These are phyloP conservation scores for Digitaria exilis DNA, from an alignment of 202 grass and related monocot species.

Conservation along the genomic window DNA sequence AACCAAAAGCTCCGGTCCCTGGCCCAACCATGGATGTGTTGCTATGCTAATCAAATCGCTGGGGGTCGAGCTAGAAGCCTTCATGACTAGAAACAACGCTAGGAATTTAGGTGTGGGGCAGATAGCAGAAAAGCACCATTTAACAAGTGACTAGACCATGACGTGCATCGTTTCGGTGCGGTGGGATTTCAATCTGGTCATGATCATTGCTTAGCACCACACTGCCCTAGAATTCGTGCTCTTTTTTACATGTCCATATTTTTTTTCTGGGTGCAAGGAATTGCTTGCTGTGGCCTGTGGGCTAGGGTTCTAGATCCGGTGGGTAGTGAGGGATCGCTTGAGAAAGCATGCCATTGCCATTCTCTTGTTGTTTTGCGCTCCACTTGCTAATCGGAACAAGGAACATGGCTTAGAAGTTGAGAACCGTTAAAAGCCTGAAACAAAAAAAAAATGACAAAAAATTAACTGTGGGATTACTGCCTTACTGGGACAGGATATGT, in stretches of 20 bases:
- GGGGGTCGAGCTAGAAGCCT: neutral
- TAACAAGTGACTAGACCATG: constrained; percentile 27
- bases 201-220: constrained; percentile 32
- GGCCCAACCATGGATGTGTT: neutral
- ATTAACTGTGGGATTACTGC: neutral
- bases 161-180: constrained; percentile 20
- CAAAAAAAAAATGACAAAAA: too few species aligned
- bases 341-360: neutral
- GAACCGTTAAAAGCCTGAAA: neutral
- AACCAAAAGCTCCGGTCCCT: constrained; percentile 8
- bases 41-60: constrained; percentile 34
- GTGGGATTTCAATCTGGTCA: constrained; percentile 15
- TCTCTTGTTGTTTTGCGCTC: neutral
- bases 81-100: neutral
- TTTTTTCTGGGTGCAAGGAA: neutral
- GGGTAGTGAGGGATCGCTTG: neutral
- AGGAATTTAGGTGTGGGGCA: neutral
- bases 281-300: constrained; percentile 21
- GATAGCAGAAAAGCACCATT: neutral
- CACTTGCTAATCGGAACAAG: neutral
- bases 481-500: neutral
- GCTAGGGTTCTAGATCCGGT: neutral
- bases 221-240: neutral
- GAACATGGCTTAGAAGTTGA: neutral
- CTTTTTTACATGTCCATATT: neutral